These are phyloP conservation scores for Mortierella sp. DNA, from an alignment of 371 early-diverging fungal species.

Conservation along the genomic window DNA sequence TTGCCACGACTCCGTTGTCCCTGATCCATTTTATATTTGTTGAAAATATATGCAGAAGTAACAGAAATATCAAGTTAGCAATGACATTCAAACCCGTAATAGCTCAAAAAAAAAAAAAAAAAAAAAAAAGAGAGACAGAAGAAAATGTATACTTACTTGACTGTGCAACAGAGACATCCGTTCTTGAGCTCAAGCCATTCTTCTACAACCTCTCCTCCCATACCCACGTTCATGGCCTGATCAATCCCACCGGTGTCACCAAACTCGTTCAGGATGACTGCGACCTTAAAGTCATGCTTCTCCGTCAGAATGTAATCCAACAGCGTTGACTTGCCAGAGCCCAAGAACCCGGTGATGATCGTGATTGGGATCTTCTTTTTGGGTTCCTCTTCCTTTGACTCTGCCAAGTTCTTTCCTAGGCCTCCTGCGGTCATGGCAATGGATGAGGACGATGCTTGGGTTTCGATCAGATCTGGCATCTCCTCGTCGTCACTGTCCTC, in stretches of 20 bases:
- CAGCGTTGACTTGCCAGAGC: constrained; percentile 96
- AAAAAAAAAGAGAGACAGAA: neutral
- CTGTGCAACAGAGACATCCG: constrained; percentile 97
- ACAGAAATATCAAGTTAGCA: no score
- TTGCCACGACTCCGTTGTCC: constrained; percentile 94
- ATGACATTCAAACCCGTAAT: constrained; percentile 2
- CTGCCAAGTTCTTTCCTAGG: neutral
- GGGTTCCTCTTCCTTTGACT: neutral
- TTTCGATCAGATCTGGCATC: constrained; percentile 46
- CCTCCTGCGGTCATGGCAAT: neutral
- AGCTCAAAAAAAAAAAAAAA: neutral
- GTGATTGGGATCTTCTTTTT: constrained; percentile 52
- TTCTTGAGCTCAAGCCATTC: constrained; percentile 98
- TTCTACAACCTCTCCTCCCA: constrained; percentile 87
- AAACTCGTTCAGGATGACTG: constrained; percentile 94
- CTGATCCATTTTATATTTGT: no score
- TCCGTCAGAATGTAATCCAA: constrained; percentile 91
- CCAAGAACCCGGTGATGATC: constrained; percentile 76
- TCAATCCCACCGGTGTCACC: constrained; percentile 94
- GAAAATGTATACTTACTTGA: constrained; percentile 73
- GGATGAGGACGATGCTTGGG: neutral
- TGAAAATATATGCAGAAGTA: no score
- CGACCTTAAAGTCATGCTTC: constrained; percentile 93
- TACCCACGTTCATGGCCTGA: constrained; percentile 84
- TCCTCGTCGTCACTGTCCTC: constrained; percentile 35